These are phyloP conservation scores for Penicillium silybi DNA, from an alignment of 495 filamentous ascomycete species.

Conservation along the genomic window DNA sequence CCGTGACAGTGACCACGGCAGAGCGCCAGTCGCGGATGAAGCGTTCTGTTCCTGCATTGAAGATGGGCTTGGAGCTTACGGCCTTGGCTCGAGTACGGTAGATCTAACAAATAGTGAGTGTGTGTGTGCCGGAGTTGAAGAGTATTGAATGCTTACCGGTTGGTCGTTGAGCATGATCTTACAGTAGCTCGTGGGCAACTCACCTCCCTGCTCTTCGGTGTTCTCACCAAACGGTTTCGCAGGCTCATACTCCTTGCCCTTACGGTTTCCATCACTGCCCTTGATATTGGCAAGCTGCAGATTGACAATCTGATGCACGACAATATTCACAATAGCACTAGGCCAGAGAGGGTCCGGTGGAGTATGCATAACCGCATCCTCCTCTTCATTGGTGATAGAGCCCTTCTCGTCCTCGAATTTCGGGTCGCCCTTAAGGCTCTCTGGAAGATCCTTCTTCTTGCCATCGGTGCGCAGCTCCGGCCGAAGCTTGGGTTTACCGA, in stretches of 20 bases:
- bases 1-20: conserved; percentile 77
- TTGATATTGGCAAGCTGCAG: conserved; percentile 80
- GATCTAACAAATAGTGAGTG: conserved; percentile 33
- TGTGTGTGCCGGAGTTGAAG: neutral
- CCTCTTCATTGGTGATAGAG: conserved; percentile 63
- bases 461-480: conserved; percentile 80
- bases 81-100: conserved; percentile 91
- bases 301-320: conserved; percentile 94
- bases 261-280: conserved; percentile 54
- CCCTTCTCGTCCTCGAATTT: conserved; percentile 89
- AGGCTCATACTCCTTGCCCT: conserved; percentile 82
- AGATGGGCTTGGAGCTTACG: conserved; percentile 89
- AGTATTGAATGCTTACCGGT: conserved; percentile 44
- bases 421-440: conserved; percentile 64
- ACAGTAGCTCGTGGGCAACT: conserved; percentile 85
- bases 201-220: conserved; percentile 72
- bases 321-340: conserved; percentile 74
- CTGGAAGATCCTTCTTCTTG: conserved; percentile 71
- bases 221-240: conserved; percentile 80
- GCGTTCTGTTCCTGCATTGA: conserved; percentile 90
- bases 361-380: conserved; percentile 83
- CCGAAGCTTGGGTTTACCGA: conserved; percentile 81
- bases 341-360: conserved; percentile 94
- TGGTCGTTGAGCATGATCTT: conserved; percentile 88
- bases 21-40: conserved; percentile 96